Conservation (phyloP, 495 filamentous ascomycete species). For the Hypoxylon fuscum region DNA sequence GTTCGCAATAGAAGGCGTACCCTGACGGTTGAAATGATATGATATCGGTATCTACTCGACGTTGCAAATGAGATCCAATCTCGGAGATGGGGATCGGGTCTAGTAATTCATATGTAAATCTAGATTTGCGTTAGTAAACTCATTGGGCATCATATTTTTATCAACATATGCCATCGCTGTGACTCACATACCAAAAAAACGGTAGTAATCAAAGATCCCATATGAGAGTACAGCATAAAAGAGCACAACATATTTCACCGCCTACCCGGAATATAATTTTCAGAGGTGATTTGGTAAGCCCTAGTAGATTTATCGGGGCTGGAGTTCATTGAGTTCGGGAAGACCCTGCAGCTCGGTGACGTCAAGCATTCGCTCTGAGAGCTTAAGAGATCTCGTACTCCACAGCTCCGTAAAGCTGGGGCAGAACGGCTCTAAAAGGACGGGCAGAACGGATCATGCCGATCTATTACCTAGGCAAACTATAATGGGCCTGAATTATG, state of each 20-base stretch:
- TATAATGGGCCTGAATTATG: not conserved
- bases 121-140: too few relatives aligned
- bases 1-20: not conserved
- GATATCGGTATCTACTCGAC: not conserved
- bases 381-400: not conserved
- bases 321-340: not conserved
- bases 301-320: too few relatives aligned
- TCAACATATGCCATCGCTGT: too few relatives aligned
- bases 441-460: slow-evolving; percentile 2
- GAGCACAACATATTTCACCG: too few relatives aligned
- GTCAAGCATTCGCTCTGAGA: slow-evolving; percentile 4
- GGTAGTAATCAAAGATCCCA: too few relatives aligned
- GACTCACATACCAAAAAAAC: too few relatives aligned
- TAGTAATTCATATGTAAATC: too few relatives aligned
- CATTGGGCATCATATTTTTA: not conserved
- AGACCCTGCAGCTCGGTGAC: slow-evolving; percentile 20
- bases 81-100: too few relatives aligned
- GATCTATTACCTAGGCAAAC: slow-evolving; percentile 4
- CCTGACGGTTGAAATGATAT: not conserved
- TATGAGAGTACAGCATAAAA: too few relatives aligned
- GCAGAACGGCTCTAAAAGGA: slow-evolving; percentile 9
- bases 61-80: not conserved
- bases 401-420: slow-evolving; percentile 29
- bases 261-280: too few relatives aligned
- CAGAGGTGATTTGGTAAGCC: too few relatives aligned